phyloP scores from a whole-genome alignment of 257 asterid genomes.

The Ocimum tenuiflorum region DNA sequence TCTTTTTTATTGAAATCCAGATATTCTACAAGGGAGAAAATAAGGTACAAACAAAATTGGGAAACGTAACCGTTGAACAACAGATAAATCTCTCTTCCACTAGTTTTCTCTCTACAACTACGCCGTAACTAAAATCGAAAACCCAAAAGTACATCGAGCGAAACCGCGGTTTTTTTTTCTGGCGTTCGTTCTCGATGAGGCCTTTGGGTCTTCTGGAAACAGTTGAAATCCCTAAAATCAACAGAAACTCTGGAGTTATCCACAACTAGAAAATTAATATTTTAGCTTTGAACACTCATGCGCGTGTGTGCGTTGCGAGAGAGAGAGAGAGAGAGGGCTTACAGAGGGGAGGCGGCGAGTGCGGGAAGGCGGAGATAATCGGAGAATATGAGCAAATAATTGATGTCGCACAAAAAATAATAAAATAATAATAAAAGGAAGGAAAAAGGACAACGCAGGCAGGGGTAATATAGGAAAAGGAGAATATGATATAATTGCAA shows the following conservation, averaged over 20 bases:
- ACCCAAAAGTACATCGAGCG: constrained; percentile 23
- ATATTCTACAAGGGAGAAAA: constrained; percentile 22
- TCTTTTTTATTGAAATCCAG: constrained; percentile 30
- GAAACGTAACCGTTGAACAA: constrained; percentile 17
- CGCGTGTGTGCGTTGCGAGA: background rate
- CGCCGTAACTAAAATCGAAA: constrained; percentile 12
- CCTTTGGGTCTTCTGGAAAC: constrained; percentile 28
- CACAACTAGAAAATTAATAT: constrained; percentile 8
- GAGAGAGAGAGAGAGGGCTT: background rate
- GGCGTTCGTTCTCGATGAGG: constrained; percentile 25
- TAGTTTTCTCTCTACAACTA: constrained; percentile 17
- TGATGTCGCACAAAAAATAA: background rate
- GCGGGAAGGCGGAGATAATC: constrained; percentile 17
- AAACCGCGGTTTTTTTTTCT: constrained; percentile 13
- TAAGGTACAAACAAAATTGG: constrained; percentile 22
- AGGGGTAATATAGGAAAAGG: too few relatives aligned
- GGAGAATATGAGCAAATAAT: constrained; percentile 2
- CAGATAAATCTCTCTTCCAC: constrained; percentile 19
- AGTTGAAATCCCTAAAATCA: constrained; percentile 35
- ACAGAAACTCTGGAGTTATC: constrained; percentile 22
- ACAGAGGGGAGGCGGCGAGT: constrained; percentile 26
- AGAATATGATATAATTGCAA: too few relatives aligned
- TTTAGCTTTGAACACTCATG: too few relatives aligned
- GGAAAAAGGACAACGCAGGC: too few relatives aligned
- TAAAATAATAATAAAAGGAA: too few relatives aligned